Conservation (phyloP, 176 grass and related monocot species). For the Cymbopogon citratus region DNA sequence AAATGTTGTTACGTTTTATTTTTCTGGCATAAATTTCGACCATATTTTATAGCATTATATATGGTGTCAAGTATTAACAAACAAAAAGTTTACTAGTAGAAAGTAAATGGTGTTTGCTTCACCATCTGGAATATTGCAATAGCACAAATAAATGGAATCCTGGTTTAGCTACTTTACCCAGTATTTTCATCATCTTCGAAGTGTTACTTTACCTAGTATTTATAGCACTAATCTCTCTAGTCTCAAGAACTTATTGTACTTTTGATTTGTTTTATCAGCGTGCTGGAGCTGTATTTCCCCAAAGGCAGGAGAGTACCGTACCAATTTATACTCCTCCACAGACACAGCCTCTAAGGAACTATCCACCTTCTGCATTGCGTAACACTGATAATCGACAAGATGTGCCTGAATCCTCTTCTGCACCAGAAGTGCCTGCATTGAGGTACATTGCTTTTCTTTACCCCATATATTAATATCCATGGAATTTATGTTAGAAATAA, state of each 20-base stretch:
- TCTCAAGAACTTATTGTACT: background rate
- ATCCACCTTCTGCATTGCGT: conserved; percentile 52
- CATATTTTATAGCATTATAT: background rate
- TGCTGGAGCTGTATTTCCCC: conserved; percentile 92
- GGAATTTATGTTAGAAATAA: conserved; percentile 7
- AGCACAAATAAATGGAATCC: background rate
- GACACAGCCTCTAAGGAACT: conserved; percentile 77
- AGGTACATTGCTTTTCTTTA: conserved; percentile 46
- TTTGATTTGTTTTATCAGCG: conserved; percentile 44
- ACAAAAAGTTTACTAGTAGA: background rate
- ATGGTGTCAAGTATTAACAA: background rate
- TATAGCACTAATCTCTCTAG: background rate
- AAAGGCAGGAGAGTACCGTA: conserved; percentile 64
- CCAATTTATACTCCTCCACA: conserved; percentile 88
- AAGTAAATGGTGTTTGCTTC: background rate
- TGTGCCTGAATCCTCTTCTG: conserved; percentile 51
- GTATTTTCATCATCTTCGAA: background rate
- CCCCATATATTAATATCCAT: background rate
- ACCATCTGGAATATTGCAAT: conserved; percentile 1
- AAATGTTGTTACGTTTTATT: conserved; percentile 21
- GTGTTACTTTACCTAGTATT: background rate
- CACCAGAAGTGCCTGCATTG: conserved; percentile 52
- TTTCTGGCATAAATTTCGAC: background rate
- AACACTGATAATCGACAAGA: conserved; percentile 58
- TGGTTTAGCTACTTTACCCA: conserved; percentile 1